Base-by-base conservation (phyloP, 495 filamentous ascomycete species). In the Hyaloscypha variabilis region DNA sequence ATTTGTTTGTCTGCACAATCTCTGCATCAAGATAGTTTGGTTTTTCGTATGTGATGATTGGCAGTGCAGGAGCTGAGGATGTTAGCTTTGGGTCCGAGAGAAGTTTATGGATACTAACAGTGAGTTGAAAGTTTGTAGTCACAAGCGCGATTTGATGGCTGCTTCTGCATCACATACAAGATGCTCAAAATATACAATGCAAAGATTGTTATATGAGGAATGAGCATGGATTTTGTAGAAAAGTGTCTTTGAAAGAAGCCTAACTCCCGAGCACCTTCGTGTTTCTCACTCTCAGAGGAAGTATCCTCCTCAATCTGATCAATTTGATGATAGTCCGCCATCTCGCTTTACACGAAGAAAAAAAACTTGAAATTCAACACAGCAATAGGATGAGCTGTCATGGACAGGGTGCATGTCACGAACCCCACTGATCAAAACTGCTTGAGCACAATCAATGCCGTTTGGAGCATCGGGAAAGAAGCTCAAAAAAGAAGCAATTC, bases 1-100 rank as follows among this genome's bases (percentile, higher is more conserved):
- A 57, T 6, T 57, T 57, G 53, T 57, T 57, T n/a, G 53, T 57
- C 53, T 57, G 53, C 14, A 57, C 23, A 26, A 57, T 57, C 28
- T 57, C 53, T 25, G 53, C 53, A 26, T 57, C 53, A 3, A 57
- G 53, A 6, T 26, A 19, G 5, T 25, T 25, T 8, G 53, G 53
- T 24, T 57, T 29, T 57, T 57, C 23, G 53, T 57, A 57, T 19
- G 14, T 57, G 3, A 57, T 26, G 28, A 57, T 29, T 26, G 53
- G 6, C 8, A 57, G 19, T 8, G 53, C 53, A 8, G 53, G 53
- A 57, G 53, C 53, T 57, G 53, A 57, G 0, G 19, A 8, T 52
- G 49, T 52, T 3, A 52, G 49, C 49, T 52, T 8, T 6, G n/a
- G 19, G 49, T 8, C 19, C 49, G 1, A 19, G 17, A 52, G 24